These are phyloP conservation scores for Nelumbo lutea DNA, from an alignment of 164 flowering plant genomes.

Conservation along the genomic window DNA sequence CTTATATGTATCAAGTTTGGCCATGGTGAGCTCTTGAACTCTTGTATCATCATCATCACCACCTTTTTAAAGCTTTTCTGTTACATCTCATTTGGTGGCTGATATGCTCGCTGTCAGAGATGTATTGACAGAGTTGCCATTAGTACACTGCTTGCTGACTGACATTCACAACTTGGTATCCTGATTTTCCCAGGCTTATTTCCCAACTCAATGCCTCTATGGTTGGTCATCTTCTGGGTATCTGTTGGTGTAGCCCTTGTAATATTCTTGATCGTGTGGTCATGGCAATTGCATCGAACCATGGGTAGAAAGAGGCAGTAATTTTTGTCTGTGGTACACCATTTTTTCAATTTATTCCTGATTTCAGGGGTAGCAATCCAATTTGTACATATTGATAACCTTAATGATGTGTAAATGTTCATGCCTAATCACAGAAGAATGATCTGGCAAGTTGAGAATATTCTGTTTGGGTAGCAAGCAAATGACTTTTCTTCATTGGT, in stretches of 20 bases:
- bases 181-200: constrained; percentile 53
- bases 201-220: constrained; percentile 77
- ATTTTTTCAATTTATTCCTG: constrained; percentile 36
- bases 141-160: background rate
- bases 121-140: background rate
- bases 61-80: background rate
- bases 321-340: constrained; percentile 19
- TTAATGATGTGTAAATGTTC: constrained; percentile 49
- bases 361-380: constrained; percentile 18
- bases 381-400: constrained; percentile 45
- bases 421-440: constrained; percentile 25
- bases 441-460: constrained; percentile 13
- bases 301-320: constrained; percentile 51
- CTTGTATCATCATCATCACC: background rate
- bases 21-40: constrained; percentile 48
- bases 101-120: background rate
- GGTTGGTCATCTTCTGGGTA: constrained; percentile 76
- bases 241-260: constrained; percentile 41
- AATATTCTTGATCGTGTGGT: constrained; percentile 58
- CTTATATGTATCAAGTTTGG: constrained; percentile 98
- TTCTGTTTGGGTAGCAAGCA: background rate
- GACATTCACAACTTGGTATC: background rate
- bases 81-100: background rate
- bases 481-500: background rate
- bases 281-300: constrained; percentile 64